Base-by-base conservation (phyloP, 2,329 filamentous ascomycete species). In the Colletotrichum sublineola region DNA sequence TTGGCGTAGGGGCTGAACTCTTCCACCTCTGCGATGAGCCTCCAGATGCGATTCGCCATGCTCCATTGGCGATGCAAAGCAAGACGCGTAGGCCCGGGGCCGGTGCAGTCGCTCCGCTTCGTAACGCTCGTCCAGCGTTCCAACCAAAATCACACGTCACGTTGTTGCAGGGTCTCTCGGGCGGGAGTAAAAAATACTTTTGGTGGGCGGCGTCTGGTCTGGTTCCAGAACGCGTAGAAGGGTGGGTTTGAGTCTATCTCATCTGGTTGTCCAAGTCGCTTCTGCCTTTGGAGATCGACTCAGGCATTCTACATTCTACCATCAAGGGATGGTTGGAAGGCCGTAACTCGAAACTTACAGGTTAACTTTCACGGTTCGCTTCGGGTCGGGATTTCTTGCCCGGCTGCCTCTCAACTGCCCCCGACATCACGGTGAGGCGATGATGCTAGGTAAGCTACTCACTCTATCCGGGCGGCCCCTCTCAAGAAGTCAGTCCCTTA, bases 151-250 rank as follows among this genome's bases (percentile, higher is more conserved):
- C 50, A 62, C 67, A 73, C 67, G 67, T 67, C 67, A 66, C 48
- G 71, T 42, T 63, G 8, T 48, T 67, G 67, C 67, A 73, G 63
- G 71, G 71, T 71, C 67, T 67, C 67, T 24, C 46, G 38, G 60
- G 42, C 29, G 56, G 38, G 40, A n/a, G 44, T 48, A 68, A n/a
- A 64, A 72, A 64, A 64, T 60, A 60, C 55, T 69, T 72, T 72
- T 56, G 46, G 24, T 48, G 60, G 60, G 61, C 55, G 66, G 61
- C 55, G 66, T 69, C 66, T 67, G 69, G 69, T 67, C 62, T 65
- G 58, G 67, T 71, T 71, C 71, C 71, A 73, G 67, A 71, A 71
- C 56, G 62, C 29, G 44, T 38, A 63, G 63, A 62, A 29, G 69
- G 68, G 69, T 72, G 60, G 60, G 66, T 72, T 65, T 46, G 66